Conservation (phyloP, 371 early-diverging fungal species). For the Lichtheimia ramosa region DNA sequence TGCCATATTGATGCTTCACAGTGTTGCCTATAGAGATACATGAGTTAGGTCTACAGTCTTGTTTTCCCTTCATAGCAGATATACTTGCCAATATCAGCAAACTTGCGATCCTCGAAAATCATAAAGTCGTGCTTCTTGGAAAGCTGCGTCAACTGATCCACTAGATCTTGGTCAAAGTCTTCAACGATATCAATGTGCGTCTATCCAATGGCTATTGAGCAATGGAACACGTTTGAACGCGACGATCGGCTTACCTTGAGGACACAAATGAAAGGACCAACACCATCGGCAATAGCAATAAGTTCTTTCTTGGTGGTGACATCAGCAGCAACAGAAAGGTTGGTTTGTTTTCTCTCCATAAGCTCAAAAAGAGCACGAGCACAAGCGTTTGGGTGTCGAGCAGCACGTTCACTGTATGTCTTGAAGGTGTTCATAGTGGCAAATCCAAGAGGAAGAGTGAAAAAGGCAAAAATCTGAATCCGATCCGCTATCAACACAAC, state of each 20-base stretch:
- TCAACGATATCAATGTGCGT: slow-evolving; percentile 94
- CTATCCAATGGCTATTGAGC: slow-evolving; percentile 31
- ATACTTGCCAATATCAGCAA: slow-evolving; percentile 83
- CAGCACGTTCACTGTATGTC: slow-evolving; percentile 57
- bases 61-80: background rate
- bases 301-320: slow-evolving; percentile 86
- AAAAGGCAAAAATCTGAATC: background rate
- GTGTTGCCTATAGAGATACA: slow-evolving; percentile 76
- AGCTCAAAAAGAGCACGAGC: slow-evolving; percentile 75
- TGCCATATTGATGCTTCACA: slow-evolving; percentile 89
- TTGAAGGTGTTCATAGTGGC: slow-evolving; percentile 38
- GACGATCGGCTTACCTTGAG: slow-evolving; percentile 69
- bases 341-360: slow-evolving; percentile 91
- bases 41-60: background rate
- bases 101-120: slow-evolving; percentile 98
- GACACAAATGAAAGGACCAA: slow-evolving; percentile 93
- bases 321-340: slow-evolving; percentile 90
- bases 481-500: too few species aligned
- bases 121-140: slow-evolving; percentile 88
- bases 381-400: slow-evolving; percentile 62
- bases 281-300: slow-evolving; percentile 80
- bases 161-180: slow-evolving; percentile 88
- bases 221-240: background rate
- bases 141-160: slow-evolving; percentile 69
- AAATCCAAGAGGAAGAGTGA: background rate